A percentile compares a stretch with the other conserved stretches of the same genome.
Conservation (phyloP, 257 asterid species). For the Nyctanthes arbortristis region DNA sequence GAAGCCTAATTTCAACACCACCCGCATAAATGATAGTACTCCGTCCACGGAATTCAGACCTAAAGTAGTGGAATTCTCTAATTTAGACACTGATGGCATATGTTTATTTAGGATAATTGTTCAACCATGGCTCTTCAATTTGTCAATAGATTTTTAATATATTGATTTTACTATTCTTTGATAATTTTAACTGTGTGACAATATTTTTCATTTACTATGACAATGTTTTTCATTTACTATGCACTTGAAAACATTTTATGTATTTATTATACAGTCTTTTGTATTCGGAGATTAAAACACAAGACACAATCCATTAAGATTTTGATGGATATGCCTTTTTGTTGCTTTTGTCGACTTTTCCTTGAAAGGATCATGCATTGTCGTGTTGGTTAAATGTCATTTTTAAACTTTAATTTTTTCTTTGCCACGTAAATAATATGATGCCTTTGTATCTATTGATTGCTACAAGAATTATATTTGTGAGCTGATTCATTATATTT, state of each 20-base stretch:
- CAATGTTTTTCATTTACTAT: no score
- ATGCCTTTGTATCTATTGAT: neutral
- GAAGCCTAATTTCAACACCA: neutral
- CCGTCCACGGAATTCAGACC: neutral
- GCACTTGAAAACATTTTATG: no score
- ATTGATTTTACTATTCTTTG: no score
- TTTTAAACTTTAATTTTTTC: neutral
- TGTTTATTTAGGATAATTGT: neutral
- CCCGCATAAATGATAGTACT: neutral
- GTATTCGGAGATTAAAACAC: neutral
- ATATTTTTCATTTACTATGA: no score
- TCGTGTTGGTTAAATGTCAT: neutral
- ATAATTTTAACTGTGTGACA: no score
- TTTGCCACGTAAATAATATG: neutral
- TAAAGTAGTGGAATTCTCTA: neutral
- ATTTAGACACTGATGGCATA: neutral
- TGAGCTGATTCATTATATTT: no score
- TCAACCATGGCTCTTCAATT: neutral
- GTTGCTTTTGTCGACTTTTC: neutral
- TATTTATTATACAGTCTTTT: no score
- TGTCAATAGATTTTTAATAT: no score
- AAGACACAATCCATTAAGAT: neutral
- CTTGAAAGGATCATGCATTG: neutral
- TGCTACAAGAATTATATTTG: neutral
- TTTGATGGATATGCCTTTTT: neutral